Evolutionary conservation across 2,329 filamentous ascomycete genomes (phyloP), one percentile per base, ranked within the genome.

Genomic region (Herpotrichia juniperi): DNA sequence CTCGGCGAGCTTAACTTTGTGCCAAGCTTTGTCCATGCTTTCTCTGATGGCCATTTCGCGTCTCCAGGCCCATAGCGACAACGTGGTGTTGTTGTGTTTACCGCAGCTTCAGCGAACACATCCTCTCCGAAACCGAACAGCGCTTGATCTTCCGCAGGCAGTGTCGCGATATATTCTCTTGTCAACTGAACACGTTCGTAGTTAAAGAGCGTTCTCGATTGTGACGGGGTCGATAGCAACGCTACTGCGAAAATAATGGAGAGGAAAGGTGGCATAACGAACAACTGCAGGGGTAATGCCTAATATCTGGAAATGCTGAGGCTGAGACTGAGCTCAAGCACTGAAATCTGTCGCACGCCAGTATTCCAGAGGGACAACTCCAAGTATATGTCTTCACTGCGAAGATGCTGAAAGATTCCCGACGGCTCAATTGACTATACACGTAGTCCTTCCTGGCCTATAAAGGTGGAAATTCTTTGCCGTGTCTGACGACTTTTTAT

Each of bases 21-120:
- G 12, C 42, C 31, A 5, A 67, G 42, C 25, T 59, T 63, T 5
- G 35, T 44, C 61, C 60, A 65, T 2, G 56, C 63, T 34, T 63
- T 65, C 7, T 59, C 55, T 25, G 64, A 58, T 4, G 64, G 64
- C 63, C 63, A 67, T 43, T 65, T 64, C 4, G 56, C 58, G 43
- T 66, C 56, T 12, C 43, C 31, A 6, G 63, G 62, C 16, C 47
- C 56, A 35, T 59, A 61, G 17, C 60, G 58, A 49, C 64, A 67
- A 16, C 57, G 53, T 14, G 54, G 50, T 39, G 57, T 51, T 16
- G 62, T 60, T 16, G 28, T 52, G 35, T 62, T 62, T 31, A 48
- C 51, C 6, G 54, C 58, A 6, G 47, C 21, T 19, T 35, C 34
- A 2, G 34, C 42, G 31, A 60, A 52, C 14, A 59, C 54, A 28